Base-by-base conservation (phyloP, 176 grass and related monocot species). In the Pharus latifolius region DNA sequence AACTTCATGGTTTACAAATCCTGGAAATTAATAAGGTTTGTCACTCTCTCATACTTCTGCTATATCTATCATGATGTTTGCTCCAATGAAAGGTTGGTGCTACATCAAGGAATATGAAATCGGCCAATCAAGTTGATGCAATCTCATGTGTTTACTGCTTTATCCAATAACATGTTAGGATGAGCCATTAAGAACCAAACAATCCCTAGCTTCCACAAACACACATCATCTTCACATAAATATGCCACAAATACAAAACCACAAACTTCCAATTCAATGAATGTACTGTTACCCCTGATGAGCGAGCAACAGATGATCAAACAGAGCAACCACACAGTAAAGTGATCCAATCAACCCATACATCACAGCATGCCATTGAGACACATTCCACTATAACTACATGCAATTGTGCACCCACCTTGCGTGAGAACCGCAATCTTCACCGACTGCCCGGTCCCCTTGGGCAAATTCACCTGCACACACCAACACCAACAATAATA, bases 381-480 rank as follows among this genome's bases (percentile, higher is more conserved):
- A 80, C 55, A 42, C 33, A 59, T 55, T 53, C 13, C 11, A 12
- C 6, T 15, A 27, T 29, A 64, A 70, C 17, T 28, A 50, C 33
- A 70, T 11, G 5, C 1, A 60, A 22, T 3, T 11, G 10, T 0
- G 48, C 12, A 58, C 75, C 10, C 62, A 84, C 96, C 96, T 99
- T 94, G 90, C 4, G 96, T 85, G 73, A 99, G 82, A 62, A 99
- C 96, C 15, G 90, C 96, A 42, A 99, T 86, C 59, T 81, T 99
- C 44, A 99, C 82, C 5, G 81, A 70, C 73, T 95, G 96, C 20
- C 96, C 96, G 10, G 90, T 99, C 33, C 90, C 96, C 79, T 91
- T 99, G 10, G 96, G 95, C 73, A 99, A 79, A 88, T 99, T 99
- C 62, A 99, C 96, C 96, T 99, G 57, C 27, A 58, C 5, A 13